Evolutionary conservation across 352 stramenopile species (phyloP), one percentile per base, ranked within the genome.

Genomic region (Globisporangium takayamanum): DNA sequence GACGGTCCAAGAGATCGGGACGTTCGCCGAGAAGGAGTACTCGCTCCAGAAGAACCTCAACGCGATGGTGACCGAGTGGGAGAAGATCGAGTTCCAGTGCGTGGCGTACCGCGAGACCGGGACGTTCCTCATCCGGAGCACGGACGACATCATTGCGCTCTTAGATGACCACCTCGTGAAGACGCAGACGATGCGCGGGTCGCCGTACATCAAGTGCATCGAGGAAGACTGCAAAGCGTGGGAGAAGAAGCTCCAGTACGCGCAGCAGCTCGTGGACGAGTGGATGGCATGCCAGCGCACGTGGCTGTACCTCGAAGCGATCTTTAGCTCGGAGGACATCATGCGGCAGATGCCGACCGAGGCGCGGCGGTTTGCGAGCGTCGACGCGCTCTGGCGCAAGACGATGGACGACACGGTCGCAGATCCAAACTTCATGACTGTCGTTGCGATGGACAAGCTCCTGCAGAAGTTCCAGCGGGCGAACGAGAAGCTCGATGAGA

Each of bases 271-370:
- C n/a, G 66, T 98, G 10, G 94, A 98, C 64, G 92, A 97, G 63
- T 97, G 90, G 90, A 96, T 98, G 70, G 80, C 62, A 5, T 97
- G 88, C 55, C 95, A 98, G 70, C 79, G 91, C 30, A 97, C 92
- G 52, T 98, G 95, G 94, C 74, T 98, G 33, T 98, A 98, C 63
- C 78, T 98, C 6, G 92, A 98, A 69, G 91, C 94, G 5, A 98
- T 98, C 51, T 98, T 98, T 63, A 94, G 82, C 56, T 96, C 84
- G 1, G 89, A 97, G 44, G 95, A 98, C 59, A 98, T 98, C 49
- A 97, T 98, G 89, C 75, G 92, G 12, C 94, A 98, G 74, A 96
- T 98, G 80, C 94, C 93, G 5, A 97, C 88, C 0, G 91, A 98
- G 53, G 88, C 87, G 2, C 71, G 88, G 39, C 80, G 88, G 0